phyloP scores from a whole-genome alignment of 106 monocot genomes.

The Dendrobium huoshanense region DNA sequence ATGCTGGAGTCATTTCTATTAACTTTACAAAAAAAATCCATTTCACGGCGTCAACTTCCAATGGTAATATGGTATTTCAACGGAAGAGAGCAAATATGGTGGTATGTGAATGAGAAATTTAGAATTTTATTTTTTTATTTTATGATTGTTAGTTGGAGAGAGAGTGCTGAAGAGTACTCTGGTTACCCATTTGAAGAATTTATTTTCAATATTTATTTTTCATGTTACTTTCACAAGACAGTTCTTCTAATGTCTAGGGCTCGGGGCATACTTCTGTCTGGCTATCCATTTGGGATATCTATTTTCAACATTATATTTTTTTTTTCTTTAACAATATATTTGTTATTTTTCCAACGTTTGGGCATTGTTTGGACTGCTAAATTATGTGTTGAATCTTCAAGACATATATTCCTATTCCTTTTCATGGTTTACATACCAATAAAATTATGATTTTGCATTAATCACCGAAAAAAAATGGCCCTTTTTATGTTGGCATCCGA shows the following conservation, averaged over 20 bases:
- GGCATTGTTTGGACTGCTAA: neutral
- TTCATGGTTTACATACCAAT: neutral
- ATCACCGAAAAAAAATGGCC: neutral
- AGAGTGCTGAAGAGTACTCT: neutral
- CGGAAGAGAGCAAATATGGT: too few relatives aligned
- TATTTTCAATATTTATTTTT: neutral
- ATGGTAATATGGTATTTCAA: neutral
- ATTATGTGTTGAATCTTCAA: neutral
- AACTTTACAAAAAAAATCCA: neutral
- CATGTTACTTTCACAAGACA: neutral
- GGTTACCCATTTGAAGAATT: neutral
- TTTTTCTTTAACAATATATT: neutral
- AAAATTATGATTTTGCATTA: neutral
- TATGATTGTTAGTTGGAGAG: neutral
- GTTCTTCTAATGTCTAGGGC: neutral
- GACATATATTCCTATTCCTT: neutral
- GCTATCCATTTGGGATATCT: neutral
- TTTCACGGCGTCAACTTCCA: neutral
- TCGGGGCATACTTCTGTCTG: neutral
- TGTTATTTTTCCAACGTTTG: neutral
- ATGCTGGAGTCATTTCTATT: neutral
- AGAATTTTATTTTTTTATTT: neutral
- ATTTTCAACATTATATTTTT: neutral
- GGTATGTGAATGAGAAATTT: too few relatives aligned
- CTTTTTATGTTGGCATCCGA: neutral